A percentile compares a stretch with the other conserved stretches of the same genome.
These are phyloP conservation scores for Fusarium irregulare DNA, from an alignment of 2,329 filamentous ascomycete species.

Conservation along the genomic window DNA sequence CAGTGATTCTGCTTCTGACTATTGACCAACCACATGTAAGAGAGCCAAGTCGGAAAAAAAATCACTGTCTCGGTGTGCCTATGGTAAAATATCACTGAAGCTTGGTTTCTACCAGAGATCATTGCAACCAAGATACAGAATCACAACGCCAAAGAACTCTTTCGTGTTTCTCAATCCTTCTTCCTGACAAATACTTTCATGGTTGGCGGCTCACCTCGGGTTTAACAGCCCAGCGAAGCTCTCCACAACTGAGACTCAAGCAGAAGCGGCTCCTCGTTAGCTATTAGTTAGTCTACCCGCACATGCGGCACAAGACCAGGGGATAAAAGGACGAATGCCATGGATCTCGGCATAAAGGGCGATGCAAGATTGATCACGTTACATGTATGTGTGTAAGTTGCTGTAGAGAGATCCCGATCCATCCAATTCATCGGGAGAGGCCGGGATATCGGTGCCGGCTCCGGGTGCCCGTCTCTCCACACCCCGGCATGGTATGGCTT, in stretches of 20 bases:
- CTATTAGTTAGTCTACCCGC: not conserved
- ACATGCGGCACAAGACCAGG: not conserved
- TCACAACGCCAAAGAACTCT: not conserved
- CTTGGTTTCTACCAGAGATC: not conserved
- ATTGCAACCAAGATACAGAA: not conserved
- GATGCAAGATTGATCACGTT: slow-evolving; percentile 31
- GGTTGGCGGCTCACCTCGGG: slow-evolving; percentile 31
- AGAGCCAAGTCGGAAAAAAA: not conserved
- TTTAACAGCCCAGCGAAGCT: slow-evolving; percentile 4
- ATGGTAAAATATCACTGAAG: not conserved
- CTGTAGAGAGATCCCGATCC: slow-evolving; percentile 11
- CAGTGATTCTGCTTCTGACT: not conserved
- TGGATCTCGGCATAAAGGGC: slow-evolving; percentile 23
- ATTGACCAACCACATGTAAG: not conserved
- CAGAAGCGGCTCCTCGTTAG: slow-evolving; percentile 1
- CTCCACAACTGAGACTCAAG: not conserved
- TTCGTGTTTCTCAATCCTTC: no score
- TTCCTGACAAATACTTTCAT: slow-evolving; percentile 2
- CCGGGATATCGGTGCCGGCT: slow-evolving; percentile 33
- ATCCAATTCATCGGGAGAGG: slow-evolving; percentile 24
- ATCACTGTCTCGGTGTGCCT: not conserved
- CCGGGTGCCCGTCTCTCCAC: slow-evolving; percentile 23
- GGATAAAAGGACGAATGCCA: not conserved
- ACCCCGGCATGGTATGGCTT: slow-evolving; percentile 4
- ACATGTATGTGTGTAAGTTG: not conserved